Conservation (phyloP, 176 grass and related monocot genomes). For the Lolium multiflorum region DNA sequence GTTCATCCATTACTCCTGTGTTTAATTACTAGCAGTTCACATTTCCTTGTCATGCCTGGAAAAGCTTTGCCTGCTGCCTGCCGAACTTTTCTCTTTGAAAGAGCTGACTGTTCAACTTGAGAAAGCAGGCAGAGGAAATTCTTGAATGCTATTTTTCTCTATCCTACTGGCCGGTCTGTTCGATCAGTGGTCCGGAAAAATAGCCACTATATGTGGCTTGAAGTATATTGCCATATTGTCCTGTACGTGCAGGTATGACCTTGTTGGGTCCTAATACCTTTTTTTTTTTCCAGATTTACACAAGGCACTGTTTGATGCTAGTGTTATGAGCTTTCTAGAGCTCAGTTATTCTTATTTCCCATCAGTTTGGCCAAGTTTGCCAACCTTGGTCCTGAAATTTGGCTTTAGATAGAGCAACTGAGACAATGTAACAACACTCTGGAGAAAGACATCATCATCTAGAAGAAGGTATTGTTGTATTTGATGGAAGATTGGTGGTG, state of each 20-base stretch:
- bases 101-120: not conserved
- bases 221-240: not conserved
- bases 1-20: not conserved
- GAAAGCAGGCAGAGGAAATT: not conserved
- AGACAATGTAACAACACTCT: not conserved
- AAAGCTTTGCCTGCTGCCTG: not conserved
- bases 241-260: not conserved
- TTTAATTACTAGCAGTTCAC: not conserved
- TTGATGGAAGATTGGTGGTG: too few relatives aligned
- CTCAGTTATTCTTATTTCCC: not conserved
- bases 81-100: not conserved
- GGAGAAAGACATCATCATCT: too few relatives aligned
- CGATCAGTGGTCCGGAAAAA: not conserved
- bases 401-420: not conserved
- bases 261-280: not conserved
- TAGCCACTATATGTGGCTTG: not conserved
- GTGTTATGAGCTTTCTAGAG: not conserved
- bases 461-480: too few relatives aligned
- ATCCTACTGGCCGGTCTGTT: not conserved
- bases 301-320: not conserved
- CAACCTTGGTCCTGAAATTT: not conserved
- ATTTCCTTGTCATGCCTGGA: conserved; percentile 8
- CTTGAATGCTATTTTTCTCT: not conserved
- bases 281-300: not conserved
- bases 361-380: not conserved